phyloP scores from a whole-genome alignment of 805 yeast genomes.

The Groenewaldozyma tartarivorans region DNA sequence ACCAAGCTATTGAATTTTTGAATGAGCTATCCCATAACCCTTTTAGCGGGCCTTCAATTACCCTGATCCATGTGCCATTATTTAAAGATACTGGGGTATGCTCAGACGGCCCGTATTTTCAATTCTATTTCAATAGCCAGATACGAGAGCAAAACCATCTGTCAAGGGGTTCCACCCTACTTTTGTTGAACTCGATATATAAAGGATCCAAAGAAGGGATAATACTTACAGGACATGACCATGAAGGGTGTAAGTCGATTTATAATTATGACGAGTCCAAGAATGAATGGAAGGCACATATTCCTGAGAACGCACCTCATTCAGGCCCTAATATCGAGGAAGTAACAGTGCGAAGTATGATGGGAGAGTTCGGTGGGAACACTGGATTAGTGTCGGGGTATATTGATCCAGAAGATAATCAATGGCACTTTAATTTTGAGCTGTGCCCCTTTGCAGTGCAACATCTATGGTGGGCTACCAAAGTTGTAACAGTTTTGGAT shows the following conservation, averaged over 20 bases:
- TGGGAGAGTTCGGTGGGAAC: slow-evolving; percentile 93
- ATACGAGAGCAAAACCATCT: slow-evolving; percentile 83
- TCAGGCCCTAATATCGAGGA: slow-evolving; percentile 33
- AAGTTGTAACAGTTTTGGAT: slow-evolving; percentile 34
- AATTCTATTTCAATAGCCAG: slow-evolving; percentile 52
- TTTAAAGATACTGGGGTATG: slow-evolving; percentile 77
- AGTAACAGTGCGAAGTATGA: slow-evolving; percentile 81
- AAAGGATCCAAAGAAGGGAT: slow-evolving; percentile 50
- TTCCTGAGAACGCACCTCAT: slow-evolving; percentile 10
- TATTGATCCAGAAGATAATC: slow-evolving; percentile 32
- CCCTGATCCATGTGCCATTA: slow-evolving; percentile 85
- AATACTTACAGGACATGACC: slow-evolving; percentile 91
- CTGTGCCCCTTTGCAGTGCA: slow-evolving; percentile 79
- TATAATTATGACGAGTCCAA: slow-evolving; percentile 34
- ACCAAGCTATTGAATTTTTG: slow-evolving; percentile 66
- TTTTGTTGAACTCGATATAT: slow-evolving; percentile 64
- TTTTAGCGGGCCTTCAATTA: slow-evolving; percentile 69
- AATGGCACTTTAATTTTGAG: slow-evolving; percentile 57
- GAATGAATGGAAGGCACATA: slow-evolving; percentile 5
- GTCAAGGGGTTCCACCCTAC: slow-evolving; percentile 52
- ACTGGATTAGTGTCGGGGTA: slow-evolving; percentile 77
- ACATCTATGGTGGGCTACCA: slow-evolving; percentile 93
- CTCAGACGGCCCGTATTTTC: slow-evolving; percentile 72
- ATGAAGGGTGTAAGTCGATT: slow-evolving; percentile 77
- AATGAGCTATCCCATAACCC: slow-evolving; percentile 40